Conservation (phyloP, 73 alveolate species). For the Paramecium sexaurelia region DNA sequence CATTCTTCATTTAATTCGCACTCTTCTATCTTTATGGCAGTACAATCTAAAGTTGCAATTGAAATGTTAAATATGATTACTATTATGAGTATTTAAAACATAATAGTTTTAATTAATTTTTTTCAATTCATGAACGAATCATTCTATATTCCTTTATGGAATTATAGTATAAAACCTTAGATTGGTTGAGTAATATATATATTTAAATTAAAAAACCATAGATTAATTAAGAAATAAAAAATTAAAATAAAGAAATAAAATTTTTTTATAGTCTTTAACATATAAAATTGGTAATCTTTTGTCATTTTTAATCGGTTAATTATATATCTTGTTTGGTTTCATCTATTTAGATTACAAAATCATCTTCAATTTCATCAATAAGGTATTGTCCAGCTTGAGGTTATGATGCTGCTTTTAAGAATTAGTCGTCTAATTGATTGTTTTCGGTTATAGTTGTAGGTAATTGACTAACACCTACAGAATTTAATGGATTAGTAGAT, state of each 20-base stretch:
- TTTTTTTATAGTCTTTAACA: not conserved
- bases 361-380: not conserved
- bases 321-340: not conserved
- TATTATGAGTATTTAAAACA: too few species aligned
- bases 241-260: not conserved
- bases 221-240: too few species aligned
- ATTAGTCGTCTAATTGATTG: not conserved
- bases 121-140: too few species aligned
- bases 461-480: not conserved
- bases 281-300: not conserved
- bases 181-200: too few species aligned
- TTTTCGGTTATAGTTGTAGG: not conserved
- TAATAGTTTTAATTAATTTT: too few species aligned
- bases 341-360: not conserved
- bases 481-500: constrained; percentile 5
- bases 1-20: too few species aligned
- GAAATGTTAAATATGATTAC: too few species aligned
- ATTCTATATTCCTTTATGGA: too few species aligned
- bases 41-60: too few species aligned
- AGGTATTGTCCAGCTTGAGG: not conserved
- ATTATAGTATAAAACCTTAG: too few species aligned
- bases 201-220: too few species aligned
- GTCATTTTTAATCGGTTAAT: not conserved
- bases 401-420: not conserved
- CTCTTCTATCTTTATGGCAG: too few species aligned